These are phyloP conservation scores for Neostapfia colusana DNA, from an alignment of 176 grass and related monocot genomes.

Conservation along the genomic window DNA sequence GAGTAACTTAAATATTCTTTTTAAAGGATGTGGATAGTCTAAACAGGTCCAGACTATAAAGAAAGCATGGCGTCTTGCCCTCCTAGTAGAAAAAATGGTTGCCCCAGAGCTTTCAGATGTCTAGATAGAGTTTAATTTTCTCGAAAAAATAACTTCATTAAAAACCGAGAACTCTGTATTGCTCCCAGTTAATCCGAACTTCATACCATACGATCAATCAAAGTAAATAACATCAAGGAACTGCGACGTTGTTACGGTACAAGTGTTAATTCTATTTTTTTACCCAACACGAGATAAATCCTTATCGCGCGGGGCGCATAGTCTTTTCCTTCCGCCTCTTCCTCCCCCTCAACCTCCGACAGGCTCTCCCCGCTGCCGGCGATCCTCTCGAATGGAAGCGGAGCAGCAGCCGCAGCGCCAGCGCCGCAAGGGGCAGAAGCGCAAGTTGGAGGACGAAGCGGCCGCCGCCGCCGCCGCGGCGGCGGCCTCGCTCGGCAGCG, in stretches of 20 bases:
- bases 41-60: too few relatives aligned
- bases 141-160: too few relatives aligned
- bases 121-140: too few relatives aligned
- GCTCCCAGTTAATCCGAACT: too few relatives aligned
- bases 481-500: constrained; percentile 48
- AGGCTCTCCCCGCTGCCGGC: constrained; percentile 46
- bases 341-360: constrained; percentile 37
- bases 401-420: constrained; percentile 49
- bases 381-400: constrained; percentile 67
- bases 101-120: too few relatives aligned
- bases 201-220: too few relatives aligned
- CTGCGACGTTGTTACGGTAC: not conserved
- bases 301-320: constrained; percentile 16
- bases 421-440: constrained; percentile 79
- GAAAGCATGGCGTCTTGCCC: too few relatives aligned
- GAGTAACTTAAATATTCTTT: too few relatives aligned
- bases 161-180: too few relatives aligned
- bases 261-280: not conserved
- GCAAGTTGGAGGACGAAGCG: constrained; percentile 70
- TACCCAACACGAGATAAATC: constrained; percentile 19
- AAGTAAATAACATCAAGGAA: not conserved
- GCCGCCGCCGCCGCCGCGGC: constrained; percentile 42
- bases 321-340: constrained; percentile 20
- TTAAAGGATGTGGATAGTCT: too few relatives aligned
- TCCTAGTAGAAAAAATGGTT: too few relatives aligned